Evolutionary conservation across 2,329 filamentous ascomycete species (phyloP).

Genomic region (Fusarium bactridioides): DNA sequence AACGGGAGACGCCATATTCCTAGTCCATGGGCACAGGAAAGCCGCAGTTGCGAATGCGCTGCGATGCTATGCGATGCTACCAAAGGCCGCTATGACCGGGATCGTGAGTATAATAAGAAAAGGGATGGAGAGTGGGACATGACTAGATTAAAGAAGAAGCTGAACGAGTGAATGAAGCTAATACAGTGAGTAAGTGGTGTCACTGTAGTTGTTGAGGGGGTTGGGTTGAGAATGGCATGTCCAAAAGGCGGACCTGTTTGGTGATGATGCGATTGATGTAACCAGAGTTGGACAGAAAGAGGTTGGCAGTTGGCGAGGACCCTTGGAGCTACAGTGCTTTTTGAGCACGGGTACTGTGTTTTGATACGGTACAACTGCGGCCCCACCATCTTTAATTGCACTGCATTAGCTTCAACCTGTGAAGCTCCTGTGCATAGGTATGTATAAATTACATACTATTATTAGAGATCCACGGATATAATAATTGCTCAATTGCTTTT

Average conservation of each 20-base stretch:
- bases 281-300: conserved; percentile 21
- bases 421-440: neutral
- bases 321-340: conserved; percentile 5
- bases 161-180: conserved; percentile 28
- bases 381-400: conserved; percentile 22
- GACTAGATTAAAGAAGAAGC: conserved; percentile 36
- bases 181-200: conserved; percentile 19
- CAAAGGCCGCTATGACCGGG: conserved; percentile 11
- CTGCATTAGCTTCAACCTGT: neutral
- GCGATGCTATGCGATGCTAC: neutral
- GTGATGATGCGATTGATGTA: conserved; percentile 20
- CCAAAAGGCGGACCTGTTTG: conserved; percentile 26
- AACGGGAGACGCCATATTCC: conserved; percentile 46
- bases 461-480: neutral
- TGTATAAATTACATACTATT: neutral
- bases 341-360: neutral
- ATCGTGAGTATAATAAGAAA: conserved; percentile 22
- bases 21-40: conserved; percentile 17
- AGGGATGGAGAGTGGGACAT: conserved; percentile 36
- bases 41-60: conserved; percentile 1
- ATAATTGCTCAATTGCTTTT: neutral
- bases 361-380: neutral
- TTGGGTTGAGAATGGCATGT: conserved; percentile 34
- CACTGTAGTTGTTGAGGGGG: conserved; percentile 29
- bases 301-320: conserved; percentile 22